Evolutionary conservation across 352 stramenopile species (phyloP).

Genomic region (Phytophthora aleatoria): DNA sequence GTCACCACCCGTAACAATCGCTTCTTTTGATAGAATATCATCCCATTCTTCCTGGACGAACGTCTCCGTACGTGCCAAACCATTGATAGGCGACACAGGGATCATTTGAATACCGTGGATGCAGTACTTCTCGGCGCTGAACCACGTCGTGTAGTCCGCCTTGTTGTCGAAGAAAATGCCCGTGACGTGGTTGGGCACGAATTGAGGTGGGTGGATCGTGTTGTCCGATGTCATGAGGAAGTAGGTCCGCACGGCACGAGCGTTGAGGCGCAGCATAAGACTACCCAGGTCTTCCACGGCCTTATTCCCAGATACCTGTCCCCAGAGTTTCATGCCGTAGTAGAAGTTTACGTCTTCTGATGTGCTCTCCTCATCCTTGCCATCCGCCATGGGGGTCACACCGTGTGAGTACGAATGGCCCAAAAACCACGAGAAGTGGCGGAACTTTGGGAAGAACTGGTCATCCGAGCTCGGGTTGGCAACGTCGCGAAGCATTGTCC

Average conservation of each 20-base stretch:
- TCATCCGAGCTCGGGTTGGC: slow-evolving; percentile 67
- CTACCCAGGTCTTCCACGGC: slow-evolving; percentile 70
- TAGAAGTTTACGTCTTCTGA: slow-evolving; percentile 84
- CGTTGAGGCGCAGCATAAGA: slow-evolving; percentile 77
- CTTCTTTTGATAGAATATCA: slow-evolving; percentile 72
- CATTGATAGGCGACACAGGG: slow-evolving; percentile 74
- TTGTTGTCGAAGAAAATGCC: slow-evolving; percentile 86
- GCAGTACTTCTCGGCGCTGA: slow-evolving; percentile 76
- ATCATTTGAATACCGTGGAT: slow-evolving; percentile 89
- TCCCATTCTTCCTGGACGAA: slow-evolving; percentile 83
- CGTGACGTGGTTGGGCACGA: slow-evolving; percentile 78
- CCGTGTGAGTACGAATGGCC: slow-evolving; percentile 82
- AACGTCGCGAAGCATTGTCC: slow-evolving; percentile 73
- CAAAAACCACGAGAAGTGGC: slow-evolving; percentile 79
- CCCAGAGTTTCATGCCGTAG: slow-evolving; percentile 85
- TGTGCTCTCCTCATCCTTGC: slow-evolving; percentile 78
- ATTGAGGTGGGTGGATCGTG: slow-evolving; percentile 65
- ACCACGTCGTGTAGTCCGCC: slow-evolving; percentile 77
- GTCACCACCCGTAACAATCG: slow-evolving; percentile 53
- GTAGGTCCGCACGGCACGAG: slow-evolving; percentile 67
- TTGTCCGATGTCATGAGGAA: slow-evolving; percentile 79
- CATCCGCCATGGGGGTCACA: slow-evolving; percentile 65
- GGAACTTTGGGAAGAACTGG: slow-evolving; percentile 71
- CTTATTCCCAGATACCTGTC: slow-evolving; percentile 60
- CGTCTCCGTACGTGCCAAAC: slow-evolving; percentile 56